Evolutionary conservation across 768 basidiomycete species (phyloP), one percentile per base, ranked within the genome.

Genomic region (Podaxis sp.): DNA sequence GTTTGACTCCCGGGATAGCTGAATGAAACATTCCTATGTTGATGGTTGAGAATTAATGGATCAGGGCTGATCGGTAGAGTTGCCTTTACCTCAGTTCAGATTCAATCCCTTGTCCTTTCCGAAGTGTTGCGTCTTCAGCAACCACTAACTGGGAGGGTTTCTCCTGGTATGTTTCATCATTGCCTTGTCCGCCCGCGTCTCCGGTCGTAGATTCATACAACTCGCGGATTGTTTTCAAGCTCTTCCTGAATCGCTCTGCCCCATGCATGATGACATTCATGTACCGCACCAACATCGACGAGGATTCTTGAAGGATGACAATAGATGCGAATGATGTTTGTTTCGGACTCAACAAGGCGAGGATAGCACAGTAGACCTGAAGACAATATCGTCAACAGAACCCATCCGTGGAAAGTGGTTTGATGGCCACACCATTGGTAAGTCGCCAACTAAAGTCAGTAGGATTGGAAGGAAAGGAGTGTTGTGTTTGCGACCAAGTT

Each of bases 261-360:
- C 68, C 42, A 0, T 63, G 15, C 4, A 78, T 24, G 19, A 75
- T 65, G 0, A 1, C 33, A 0, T 64, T 19, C 3, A 79, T 28
- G 0, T 75, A 72, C 44, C 57, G 68, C 24, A 72, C 65, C 1
- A 82, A 62, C 3, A 65, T 64, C 1, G 63, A 49, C 0, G 78
- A 74, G 0, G 78, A 78, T 52, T 76, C 73, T 28, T 80, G 78
- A 4, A 81, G 69, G 49, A 78, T 75, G 1, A 79, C 79, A 28
- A 81, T 70, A 1, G 76, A 75, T 0, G 77, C 71, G 13, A 81
- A 55, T 2, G 80, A 77, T 52, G 79, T 75, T 38, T 70, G 69
- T 0, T 69, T 60, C 2, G 80, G 79, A 46, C 70, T 68, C 2
- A 75, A 42, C 1, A 78, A 57, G 0, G 74, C 74, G 28, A 71